Evolutionary conservation across 2,329 filamentous ascomycete species (phyloP).

Genomic region (Aureobasidium sp.): DNA sequence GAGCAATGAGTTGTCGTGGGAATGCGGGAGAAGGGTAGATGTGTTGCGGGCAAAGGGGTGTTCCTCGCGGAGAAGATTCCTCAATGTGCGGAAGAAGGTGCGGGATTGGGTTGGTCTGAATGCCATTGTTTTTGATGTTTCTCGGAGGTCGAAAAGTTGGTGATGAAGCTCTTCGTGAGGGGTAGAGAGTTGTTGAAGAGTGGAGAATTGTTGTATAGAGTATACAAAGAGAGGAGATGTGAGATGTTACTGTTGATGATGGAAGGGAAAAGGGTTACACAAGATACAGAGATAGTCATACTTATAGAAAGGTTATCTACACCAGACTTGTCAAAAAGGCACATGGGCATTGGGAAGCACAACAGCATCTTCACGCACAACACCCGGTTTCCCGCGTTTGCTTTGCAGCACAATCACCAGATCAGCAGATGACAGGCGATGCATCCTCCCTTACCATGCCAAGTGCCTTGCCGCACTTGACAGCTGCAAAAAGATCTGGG

Average conservation of each 20-base stretch:
- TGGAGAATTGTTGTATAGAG: neutral
- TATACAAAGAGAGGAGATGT: neutral
- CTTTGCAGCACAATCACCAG: neutral
- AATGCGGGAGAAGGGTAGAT: neutral
- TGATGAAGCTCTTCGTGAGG: no score
- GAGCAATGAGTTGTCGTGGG: neutral
- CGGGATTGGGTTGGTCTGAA: slow-evolving; percentile 14
- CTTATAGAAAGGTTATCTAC: neutral
- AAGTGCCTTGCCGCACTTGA: neutral
- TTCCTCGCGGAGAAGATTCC: neutral
- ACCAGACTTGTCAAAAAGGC: neutral
- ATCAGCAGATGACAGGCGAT: slow-evolving; percentile 11
- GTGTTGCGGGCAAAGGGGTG: slow-evolving; percentile 13
- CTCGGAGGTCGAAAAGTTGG: no score
- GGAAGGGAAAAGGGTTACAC: neutral
- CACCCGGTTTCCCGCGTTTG: neutral
- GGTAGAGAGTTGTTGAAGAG: neutral
- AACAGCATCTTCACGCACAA: neutral
- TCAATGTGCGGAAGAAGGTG: slow-evolving; percentile 14
- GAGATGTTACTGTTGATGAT: neutral
- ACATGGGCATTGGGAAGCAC: neutral
- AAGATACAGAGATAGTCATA: neutral
- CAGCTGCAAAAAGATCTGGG: neutral
- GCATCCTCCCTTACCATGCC: neutral
- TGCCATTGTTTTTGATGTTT: slow-evolving; percentile 13